Percentiles rank a stretch among this genome's conserved stretches.
These are phyloP conservation scores for Puccinia brachypodii DNA, from an alignment of 1,284 basidiomycete genomes.

Conservation along the genomic window DNA sequence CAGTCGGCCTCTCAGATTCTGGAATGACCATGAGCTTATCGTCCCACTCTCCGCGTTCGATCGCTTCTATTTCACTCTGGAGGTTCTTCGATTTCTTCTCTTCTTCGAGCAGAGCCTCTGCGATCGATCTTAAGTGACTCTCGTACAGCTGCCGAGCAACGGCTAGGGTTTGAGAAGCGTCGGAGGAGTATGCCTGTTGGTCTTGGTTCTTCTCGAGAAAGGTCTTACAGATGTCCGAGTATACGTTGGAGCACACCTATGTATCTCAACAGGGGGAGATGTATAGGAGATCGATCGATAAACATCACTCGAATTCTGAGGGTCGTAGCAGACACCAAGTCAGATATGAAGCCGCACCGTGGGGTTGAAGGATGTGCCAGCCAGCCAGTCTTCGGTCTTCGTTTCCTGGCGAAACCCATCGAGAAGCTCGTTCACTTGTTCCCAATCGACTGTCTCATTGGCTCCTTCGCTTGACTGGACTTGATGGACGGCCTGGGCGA, in stretches of 20 bases:
- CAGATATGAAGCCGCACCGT: slow-evolving; percentile 3
- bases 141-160: slow-evolving; percentile 11
- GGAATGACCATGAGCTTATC: not conserved
- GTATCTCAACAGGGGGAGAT: not conserved
- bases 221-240: slow-evolving; percentile 7
- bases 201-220: not conserved
- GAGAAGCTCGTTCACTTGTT: not conserved
- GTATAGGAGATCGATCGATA: not conserved
- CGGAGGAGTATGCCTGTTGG: not conserved
- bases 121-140: slow-evolving; percentile 17
- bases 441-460: slow-evolving; percentile 4
- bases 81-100: not conserved
- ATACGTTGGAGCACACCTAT: slow-evolving; percentile 18
- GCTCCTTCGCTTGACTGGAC: not conserved
- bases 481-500: slow-evolving; percentile 27
- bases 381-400: not conserved
- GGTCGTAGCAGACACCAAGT: not conserved
- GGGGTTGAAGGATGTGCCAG: slow-evolving; percentile 7
- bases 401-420: not conserved
- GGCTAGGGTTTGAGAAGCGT: not conserved
- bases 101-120: slow-evolving; percentile 16
- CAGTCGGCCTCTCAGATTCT: not conserved
- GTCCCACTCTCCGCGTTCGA: slow-evolving; percentile 23
- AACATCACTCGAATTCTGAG: not conserved
- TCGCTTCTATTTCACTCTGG: slow-evolving; percentile 8